These are phyloP conservation scores for Rhynchospora tenuis DNA, from an alignment of 176 grass and related monocot genomes.

Conservation along the genomic window DNA sequence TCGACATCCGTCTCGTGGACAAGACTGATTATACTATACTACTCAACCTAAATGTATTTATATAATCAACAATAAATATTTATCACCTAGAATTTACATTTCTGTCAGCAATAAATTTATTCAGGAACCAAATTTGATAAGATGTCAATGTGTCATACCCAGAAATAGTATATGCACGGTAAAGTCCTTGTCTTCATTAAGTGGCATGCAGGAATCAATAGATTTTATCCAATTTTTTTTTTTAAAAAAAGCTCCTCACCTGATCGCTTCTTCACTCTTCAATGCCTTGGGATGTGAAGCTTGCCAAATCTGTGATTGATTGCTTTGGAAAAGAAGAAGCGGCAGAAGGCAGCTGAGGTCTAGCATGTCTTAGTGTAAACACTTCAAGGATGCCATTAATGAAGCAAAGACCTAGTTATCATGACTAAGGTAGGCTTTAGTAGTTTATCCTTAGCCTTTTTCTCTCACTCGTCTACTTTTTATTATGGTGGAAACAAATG, in stretches of 20 bases:
- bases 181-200: background rate
- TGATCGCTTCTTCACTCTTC: background rate
- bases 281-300: constrained; percentile 3
- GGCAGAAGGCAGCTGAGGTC: background rate
- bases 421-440: constrained; percentile 14
- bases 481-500: background rate
- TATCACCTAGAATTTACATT: background rate
- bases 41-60: background rate
- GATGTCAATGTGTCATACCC: background rate
- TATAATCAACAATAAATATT: background rate
- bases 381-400: constrained; percentile 17
- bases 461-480: background rate
- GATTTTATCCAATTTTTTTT: background rate
- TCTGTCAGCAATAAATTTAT: background rate
- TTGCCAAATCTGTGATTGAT: constrained; percentile 11
- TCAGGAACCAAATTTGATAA: background rate
- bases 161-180: constrained; percentile 13
- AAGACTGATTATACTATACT: background rate
- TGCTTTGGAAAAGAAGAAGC: constrained; percentile 20
- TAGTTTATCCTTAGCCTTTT: constrained; percentile 8
- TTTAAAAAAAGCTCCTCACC: background rate
- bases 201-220: background rate
- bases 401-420: constrained; percentile 15
- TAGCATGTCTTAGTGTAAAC: background rate
- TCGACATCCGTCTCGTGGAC: background rate